Percentiles rank a stretch among this genome's conserved stretches.
Evolutionary conservation across 2,329 filamentous ascomycete genomes (phyloP).

Genomic region (Helminthosporium solani): DNA sequence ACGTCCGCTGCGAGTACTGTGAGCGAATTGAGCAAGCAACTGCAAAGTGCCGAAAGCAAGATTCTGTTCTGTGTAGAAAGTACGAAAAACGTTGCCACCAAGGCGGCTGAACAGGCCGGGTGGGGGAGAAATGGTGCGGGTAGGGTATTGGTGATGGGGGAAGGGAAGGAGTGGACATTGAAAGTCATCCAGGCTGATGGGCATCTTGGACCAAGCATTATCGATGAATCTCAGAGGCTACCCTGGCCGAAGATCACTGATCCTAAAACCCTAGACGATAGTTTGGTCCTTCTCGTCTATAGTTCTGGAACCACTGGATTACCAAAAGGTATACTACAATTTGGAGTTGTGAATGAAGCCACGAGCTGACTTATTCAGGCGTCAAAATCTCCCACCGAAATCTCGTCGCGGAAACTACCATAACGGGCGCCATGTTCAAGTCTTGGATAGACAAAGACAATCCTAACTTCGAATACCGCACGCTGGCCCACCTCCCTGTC

Average conservation of each 20-base stretch:
- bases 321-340: slow-evolving; percentile 41
- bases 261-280: slow-evolving; percentile 47
- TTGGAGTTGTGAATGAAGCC: not conserved
- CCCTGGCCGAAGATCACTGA: slow-evolving; percentile 59
- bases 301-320: slow-evolving; percentile 51
- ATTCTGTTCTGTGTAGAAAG: slow-evolving; percentile 52
- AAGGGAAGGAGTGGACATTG: slow-evolving; percentile 40
- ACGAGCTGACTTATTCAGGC: slow-evolving; percentile 18
- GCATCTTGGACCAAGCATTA: slow-evolving; percentile 17
- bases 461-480: slow-evolving; percentile 40
- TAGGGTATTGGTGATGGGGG: slow-evolving; percentile 55
- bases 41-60: slow-evolving; percentile 46
- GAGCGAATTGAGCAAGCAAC: slow-evolving; percentile 53
- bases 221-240: slow-evolving; percentile 45
- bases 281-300: slow-evolving; percentile 49
- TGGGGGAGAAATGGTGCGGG: slow-evolving; percentile 35
- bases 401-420: slow-evolving; percentile 44
- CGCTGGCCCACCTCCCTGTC: slow-evolving; percentile 49
- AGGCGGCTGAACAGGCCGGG: slow-evolving; percentile 52
- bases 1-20: slow-evolving; percentile 54
- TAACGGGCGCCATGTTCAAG: slow-evolving; percentile 35
- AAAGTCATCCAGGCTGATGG: slow-evolving; percentile 34
- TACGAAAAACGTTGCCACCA: slow-evolving; percentile 49
- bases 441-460: slow-evolving; percentile 23
- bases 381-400: slow-evolving; percentile 49